Evolutionary conservation across 2,329 filamentous ascomycete genomes (phyloP).

Genomic region (Cryphonectria japonica): DNA sequence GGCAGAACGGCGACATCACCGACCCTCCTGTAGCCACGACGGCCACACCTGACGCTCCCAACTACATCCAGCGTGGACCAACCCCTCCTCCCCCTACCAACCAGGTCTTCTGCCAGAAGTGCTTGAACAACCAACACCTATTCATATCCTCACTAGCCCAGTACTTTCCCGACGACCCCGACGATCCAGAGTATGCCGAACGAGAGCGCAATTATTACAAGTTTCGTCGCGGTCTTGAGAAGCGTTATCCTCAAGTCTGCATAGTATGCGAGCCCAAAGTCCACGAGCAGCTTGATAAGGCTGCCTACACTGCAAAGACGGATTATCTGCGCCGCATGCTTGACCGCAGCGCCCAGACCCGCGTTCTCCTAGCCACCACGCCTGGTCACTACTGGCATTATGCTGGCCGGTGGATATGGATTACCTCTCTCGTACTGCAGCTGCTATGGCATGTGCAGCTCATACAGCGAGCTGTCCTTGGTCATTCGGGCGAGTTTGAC

Average conservation of each 20-base stretch:
- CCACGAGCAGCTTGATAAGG: slow-evolving; percentile 67
- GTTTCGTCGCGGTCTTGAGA: slow-evolving; percentile 75
- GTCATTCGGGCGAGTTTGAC: slow-evolving; percentile 23
- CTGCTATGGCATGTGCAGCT: slow-evolving; percentile 54
- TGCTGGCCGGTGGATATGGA: slow-evolving; percentile 53
- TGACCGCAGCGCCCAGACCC: slow-evolving; percentile 60
- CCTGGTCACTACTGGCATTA: slow-evolving; percentile 48
- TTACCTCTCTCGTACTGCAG: slow-evolving; percentile 50
- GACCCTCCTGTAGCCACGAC: slow-evolving; percentile 75
- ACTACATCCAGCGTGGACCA: slow-evolving; percentile 52
- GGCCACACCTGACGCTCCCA: slow-evolving; percentile 46
- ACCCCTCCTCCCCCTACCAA: slow-evolving; percentile 41
- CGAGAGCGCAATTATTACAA: slow-evolving; percentile 71
- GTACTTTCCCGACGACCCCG: slow-evolving; percentile 70
- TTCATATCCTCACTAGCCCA: slow-evolving; percentile 76
- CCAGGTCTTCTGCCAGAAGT: slow-evolving; percentile 71
- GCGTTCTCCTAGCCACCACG: slow-evolving; percentile 44
- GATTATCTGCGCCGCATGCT: slow-evolving; percentile 78
- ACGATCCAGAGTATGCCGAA: slow-evolving; percentile 69
- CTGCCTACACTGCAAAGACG: slow-evolving; percentile 82
- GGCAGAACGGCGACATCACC: slow-evolving; percentile 81
- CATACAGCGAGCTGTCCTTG: slow-evolving; percentile 36
- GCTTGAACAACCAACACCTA: slow-evolving; percentile 86
- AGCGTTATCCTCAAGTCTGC: slow-evolving; percentile 88
- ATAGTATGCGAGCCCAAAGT: slow-evolving; percentile 77